phyloP scores from a whole-genome alignment of 768 basidiomycete species.

The Chlorophyllum brunneum region DNA sequence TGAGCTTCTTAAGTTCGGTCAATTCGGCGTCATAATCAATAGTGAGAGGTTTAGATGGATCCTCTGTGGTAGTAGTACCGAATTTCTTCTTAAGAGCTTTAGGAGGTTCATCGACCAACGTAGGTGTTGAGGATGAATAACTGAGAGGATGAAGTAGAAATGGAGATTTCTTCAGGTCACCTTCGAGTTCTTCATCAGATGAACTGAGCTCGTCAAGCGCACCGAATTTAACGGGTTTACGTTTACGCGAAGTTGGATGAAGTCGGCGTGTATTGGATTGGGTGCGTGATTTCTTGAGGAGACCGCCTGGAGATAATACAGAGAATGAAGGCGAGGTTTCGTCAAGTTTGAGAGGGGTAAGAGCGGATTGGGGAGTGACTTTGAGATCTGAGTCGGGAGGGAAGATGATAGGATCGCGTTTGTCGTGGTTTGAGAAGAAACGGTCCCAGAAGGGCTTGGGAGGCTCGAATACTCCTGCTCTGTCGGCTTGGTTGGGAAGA shows the following conservation, averaged over 20 bases:
- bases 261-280: constrained; percentile 8
- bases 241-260: constrained; percentile 13
- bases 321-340: not conserved
- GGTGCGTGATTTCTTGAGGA: constrained; percentile 25
- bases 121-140: constrained; percentile 24
- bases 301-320: not conserved
- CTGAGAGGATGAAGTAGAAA: constrained; percentile 13
- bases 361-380: not conserved
- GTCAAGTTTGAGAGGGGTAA: not conserved
- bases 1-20: constrained; percentile 31
- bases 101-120: constrained; percentile 22
- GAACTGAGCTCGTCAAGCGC: constrained; percentile 15
- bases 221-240: constrained; percentile 33
- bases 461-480: constrained; percentile 58
- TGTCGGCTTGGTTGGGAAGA: constrained; percentile 48
- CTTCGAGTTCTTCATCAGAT: constrained; percentile 16
- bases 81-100: constrained; percentile 2
- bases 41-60: constrained; percentile 11
- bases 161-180: constrained; percentile 7
- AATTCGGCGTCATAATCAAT: constrained; percentile 40
- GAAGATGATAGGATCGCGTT: constrained; percentile 11
- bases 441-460: constrained; percentile 51
- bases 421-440: constrained; percentile 29
- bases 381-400: constrained; percentile 13
- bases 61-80: not conserved